phyloP scores from a whole-genome alignment of 371 early-diverging fungal species.

The Circinella minor region DNA sequence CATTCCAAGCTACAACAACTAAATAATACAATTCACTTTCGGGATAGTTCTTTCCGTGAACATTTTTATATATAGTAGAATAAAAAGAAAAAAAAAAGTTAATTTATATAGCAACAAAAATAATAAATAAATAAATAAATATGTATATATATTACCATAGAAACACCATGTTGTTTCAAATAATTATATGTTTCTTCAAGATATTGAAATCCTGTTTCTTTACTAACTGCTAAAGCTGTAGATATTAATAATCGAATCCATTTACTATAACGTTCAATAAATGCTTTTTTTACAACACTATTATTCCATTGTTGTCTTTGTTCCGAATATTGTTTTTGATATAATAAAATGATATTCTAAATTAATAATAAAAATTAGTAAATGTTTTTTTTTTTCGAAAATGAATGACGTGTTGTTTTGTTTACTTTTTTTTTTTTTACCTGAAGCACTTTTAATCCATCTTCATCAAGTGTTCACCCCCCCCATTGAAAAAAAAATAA shows the following conservation, averaged over 20 bases:
- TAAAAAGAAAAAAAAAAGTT: too few species aligned
- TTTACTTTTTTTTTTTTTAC: too few species aligned
- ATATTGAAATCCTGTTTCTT: conserved; percentile 7
- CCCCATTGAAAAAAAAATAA: not conserved
- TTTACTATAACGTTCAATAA: conserved; percentile 5
- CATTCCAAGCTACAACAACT: conserved; percentile 22
- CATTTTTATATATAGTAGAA: not conserved
- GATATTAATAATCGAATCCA: conserved; percentile 16
- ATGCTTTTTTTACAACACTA: too few species aligned
- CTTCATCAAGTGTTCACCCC: not conserved
- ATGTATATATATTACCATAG: not conserved
- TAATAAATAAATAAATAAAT: not conserved
- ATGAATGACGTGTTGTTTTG: not conserved
- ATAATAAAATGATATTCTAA: not conserved
- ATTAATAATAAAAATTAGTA: too few species aligned
- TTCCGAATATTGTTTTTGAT: not conserved
- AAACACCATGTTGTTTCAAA: conserved; percentile 5
- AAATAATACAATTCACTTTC: conserved; percentile 20
- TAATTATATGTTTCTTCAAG: not conserved
- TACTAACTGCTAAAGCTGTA: conserved; percentile 5
- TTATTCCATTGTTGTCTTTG: too few species aligned
- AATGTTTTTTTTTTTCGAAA: too few species aligned
- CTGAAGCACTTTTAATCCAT: conserved; percentile 13
- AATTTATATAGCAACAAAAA: not conserved
- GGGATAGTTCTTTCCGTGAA: conserved; percentile 14